Base-by-base conservation (phyloP, 164 flowering plant species). In the Liquidambar formosana region DNA sequence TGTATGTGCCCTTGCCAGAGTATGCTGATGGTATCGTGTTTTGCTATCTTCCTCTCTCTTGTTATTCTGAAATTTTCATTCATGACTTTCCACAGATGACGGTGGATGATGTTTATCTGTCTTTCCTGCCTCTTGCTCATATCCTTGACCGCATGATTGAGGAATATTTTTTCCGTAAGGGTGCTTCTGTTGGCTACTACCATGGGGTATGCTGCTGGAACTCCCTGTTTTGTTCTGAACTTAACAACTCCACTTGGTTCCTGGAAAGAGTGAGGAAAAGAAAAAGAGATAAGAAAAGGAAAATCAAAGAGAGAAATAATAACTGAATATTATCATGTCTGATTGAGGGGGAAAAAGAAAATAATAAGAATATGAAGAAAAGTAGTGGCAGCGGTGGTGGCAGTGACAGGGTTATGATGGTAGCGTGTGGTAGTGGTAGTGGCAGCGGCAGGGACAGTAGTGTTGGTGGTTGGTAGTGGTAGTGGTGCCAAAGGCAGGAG, bases 71-170 rank as follows among this genome's bases (percentile, higher is more conserved):
- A 23, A 57, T 52, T 22, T 71, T 2, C 23, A 57, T 69, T 16
- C 57, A n/a, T 47, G 56, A 16, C 14, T 25, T 53, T 66, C 43
- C 43, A 63, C 66, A 95, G 99, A 90, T 95, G 99, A 91, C 94
- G 41, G 83, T 67, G 68, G 91, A 91, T 76, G 99, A 95, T 81
- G 97, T 91, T 38, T 95, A 89, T 74, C 77, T 95, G 25, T 95
- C 99, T 13, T 95, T 93, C 74, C 86, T 95, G 58, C 99, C 99
- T 15, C 92, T 95, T 47, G 99, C 99, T 62, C 99, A 95, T 74
- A 86, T 95, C 70, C 94, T 95, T 61, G 99, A 95, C 65, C 98
- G 99, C 61, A 76, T 80, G 79, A 84, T 93, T 41, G 99, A 95
- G 80, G 98, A 95, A 73, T 93, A 89, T 61, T 95, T 93, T 73